Percentiles rank a stretch among this genome's conserved stretches.
These are phyloP conservation scores for Ricinus communis DNA, from an alignment of 345 rosid species.

Conservation along the genomic window DNA sequence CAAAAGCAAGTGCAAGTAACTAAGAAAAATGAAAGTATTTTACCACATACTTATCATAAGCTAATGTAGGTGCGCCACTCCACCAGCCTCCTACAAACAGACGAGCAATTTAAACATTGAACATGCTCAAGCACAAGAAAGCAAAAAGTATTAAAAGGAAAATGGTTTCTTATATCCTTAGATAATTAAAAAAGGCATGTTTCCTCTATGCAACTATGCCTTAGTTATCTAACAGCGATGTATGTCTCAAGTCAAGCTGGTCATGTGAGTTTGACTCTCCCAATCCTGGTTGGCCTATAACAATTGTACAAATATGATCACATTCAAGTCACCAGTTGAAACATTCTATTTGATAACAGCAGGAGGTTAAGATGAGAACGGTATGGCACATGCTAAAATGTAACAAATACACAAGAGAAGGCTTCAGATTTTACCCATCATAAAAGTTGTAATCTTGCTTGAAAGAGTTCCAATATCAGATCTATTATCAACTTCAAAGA, in stretches of 20 bases:
- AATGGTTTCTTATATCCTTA: neutral
- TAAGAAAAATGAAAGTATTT: conserved; percentile 7
- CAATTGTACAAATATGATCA: neutral
- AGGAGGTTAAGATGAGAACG: neutral
- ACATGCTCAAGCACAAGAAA: neutral
- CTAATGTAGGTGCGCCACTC: conserved; percentile 78
- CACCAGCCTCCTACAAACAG: conserved; percentile 87
- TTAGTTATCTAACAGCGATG: neutral
- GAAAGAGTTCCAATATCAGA: conserved; percentile 67
- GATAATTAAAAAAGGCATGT: neutral
- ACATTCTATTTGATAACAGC: conserved; percentile 2
- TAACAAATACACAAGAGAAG: conserved; percentile 11
- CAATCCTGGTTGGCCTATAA: neutral
- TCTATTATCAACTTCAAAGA: conserved; percentile 60
- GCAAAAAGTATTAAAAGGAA: conserved; percentile 1
- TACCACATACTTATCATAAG: conserved; percentile 58
- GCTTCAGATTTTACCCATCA: conserved; percentile 61
- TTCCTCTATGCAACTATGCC: neutral
- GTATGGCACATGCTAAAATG: neutral
- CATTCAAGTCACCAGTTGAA: neutral
- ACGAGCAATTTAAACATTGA: conserved; percentile 15
- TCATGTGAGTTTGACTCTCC: neutral
- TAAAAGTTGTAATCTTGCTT: conserved; percentile 60
- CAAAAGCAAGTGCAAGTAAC: conserved; percentile 4
- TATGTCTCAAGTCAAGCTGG: conserved; percentile 6